phyloP scores from a whole-genome alignment of 1,284 basidiomycete genomes.

The Apiotrichum sp. region DNA sequence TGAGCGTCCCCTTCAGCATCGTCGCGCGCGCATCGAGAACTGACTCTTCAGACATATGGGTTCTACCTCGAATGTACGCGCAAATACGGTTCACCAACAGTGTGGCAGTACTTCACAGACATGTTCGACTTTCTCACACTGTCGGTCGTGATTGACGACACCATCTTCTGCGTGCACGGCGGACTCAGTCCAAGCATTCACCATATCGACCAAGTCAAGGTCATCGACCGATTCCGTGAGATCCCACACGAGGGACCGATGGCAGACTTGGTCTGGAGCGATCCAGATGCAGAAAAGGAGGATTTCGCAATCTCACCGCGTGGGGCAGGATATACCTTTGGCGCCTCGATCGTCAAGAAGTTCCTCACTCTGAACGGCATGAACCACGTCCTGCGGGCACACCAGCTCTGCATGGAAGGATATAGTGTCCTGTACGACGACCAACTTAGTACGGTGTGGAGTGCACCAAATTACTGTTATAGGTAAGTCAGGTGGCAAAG shows the following conservation, averaged over 20 bases:
- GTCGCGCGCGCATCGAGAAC: neutral
- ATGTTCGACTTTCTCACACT: constrained; percentile 99
- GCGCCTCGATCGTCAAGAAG: constrained; percentile 96
- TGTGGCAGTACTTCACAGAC: constrained; percentile 99
- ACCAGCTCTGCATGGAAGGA: constrained; percentile 99
- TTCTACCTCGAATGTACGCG: constrained; percentile 98
- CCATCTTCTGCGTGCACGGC: constrained; percentile 98
- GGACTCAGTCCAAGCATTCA: constrained; percentile 98
- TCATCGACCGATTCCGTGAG: constrained; percentile 97
- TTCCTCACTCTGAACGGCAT: constrained; percentile 91
- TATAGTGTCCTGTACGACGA: constrained; percentile 92
- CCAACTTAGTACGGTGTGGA: constrained; percentile 95
- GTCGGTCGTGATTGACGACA: constrained; percentile 96
- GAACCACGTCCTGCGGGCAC: constrained; percentile 97
- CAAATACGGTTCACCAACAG: constrained; percentile 92
- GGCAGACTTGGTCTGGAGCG: constrained; percentile 99
- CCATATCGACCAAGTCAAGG: constrained; percentile 98
- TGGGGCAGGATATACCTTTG: constrained; percentile 98
- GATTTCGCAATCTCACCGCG: constrained; percentile 98
- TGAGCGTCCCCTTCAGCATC: constrained; percentile 21
- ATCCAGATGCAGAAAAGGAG: constrained; percentile 98
- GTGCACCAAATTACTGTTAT: constrained; percentile 92
- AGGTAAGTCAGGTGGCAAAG: constrained; percentile 25
- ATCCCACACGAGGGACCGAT: constrained; percentile 99
- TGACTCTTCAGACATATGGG: constrained; percentile 74